A percentile compares a stretch with the other conserved stretches of the same genome.
These are phyloP conservation scores for Brassica juncea DNA, from an alignment of 345 rosid genomes.

Conservation along the genomic window DNA sequence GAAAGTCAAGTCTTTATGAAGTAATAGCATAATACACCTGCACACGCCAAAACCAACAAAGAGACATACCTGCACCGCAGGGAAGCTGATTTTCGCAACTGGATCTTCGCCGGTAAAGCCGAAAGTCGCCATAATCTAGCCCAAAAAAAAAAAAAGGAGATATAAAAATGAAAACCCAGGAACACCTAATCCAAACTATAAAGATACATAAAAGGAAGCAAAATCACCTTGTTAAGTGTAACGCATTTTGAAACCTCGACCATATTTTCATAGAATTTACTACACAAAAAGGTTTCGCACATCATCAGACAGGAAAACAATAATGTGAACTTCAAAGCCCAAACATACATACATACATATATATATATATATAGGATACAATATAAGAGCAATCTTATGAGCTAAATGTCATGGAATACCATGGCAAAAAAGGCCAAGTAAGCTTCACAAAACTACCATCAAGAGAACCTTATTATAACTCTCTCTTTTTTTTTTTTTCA, in stretches of 20 bases:
- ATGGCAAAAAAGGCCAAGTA: too few relatives aligned
- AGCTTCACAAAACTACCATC: background rate
- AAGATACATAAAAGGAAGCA: slow-evolving; percentile 5
- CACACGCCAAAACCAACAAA: background rate
- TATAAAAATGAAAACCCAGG: background rate
- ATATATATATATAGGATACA: too few relatives aligned
- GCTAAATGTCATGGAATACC: too few relatives aligned
- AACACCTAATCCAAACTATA: background rate
- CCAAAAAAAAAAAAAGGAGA: background rate
- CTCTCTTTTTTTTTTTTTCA: background rate
- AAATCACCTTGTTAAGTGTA: slow-evolving; percentile 71
- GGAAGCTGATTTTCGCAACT: slow-evolving; percentile 89
- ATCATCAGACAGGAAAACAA: too few relatives aligned
- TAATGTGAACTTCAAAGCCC: background rate
- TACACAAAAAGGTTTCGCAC: slow-evolving; percentile 2
- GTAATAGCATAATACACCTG: background rate
- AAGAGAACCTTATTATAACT: background rate
- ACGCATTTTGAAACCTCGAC: slow-evolving; percentile 84
- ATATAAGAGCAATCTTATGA: too few relatives aligned
- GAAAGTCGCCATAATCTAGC: slow-evolving; percentile 74
- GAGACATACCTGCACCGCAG: slow-evolving; percentile 78
- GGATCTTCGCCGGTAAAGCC: slow-evolving; percentile 93
- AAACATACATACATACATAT: too few relatives aligned
- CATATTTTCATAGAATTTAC: slow-evolving; percentile 87
- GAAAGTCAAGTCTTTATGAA: background rate